A percentile compares a stretch with the other conserved stretches of the same genome.
Conservation (phyloP, 192 early-diverging fungal species). For the Dissophora globulifera region DNA sequence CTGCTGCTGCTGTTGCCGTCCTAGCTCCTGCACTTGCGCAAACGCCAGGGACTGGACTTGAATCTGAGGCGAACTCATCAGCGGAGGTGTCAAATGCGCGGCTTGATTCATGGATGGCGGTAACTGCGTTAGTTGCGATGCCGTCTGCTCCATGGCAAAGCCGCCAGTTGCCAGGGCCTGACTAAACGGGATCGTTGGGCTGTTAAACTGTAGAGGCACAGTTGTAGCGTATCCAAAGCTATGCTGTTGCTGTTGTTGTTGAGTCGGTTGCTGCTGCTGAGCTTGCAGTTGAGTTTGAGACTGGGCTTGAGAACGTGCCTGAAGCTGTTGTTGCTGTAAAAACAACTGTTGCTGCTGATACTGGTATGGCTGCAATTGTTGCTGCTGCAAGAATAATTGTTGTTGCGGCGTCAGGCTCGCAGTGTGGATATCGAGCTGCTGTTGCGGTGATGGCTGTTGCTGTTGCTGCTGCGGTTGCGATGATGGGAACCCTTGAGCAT, state of each 20-base stretch:
- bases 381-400: conserved; percentile 29
- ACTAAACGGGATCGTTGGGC: conserved; percentile 25
- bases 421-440: conserved; percentile 20
- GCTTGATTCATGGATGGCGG: conserved; percentile 2
- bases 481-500: conserved; percentile 18
- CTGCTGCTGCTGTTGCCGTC: conserved; percentile 31
- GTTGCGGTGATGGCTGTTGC: conserved; percentile 10
- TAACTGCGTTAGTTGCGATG: conserved; percentile 27
- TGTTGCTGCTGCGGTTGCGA: conserved; percentile 9
- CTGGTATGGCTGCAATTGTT: conserved; percentile 13
- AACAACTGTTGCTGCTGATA: conserved; percentile 14
- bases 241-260: conserved; percentile 21
- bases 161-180: conserved; percentile 23
- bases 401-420: conserved; percentile 24
- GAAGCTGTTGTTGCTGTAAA: conserved; percentile 14
- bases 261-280: conserved; percentile 13
- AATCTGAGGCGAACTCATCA: conserved; percentile 36
- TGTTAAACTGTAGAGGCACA: conserved; percentile 24
- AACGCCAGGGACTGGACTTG: conserved; percentile 25
- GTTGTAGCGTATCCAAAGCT: conserved; percentile 14
- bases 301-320: too few species aligned
- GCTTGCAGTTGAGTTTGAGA: conserved; percentile 17
- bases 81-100: conserved; percentile 7
- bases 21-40: conserved; percentile 43
- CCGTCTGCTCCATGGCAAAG: conserved; percentile 30